Base-by-base conservation (phyloP, 305 asterid genomes). In the Plantago lanceolata region DNA sequence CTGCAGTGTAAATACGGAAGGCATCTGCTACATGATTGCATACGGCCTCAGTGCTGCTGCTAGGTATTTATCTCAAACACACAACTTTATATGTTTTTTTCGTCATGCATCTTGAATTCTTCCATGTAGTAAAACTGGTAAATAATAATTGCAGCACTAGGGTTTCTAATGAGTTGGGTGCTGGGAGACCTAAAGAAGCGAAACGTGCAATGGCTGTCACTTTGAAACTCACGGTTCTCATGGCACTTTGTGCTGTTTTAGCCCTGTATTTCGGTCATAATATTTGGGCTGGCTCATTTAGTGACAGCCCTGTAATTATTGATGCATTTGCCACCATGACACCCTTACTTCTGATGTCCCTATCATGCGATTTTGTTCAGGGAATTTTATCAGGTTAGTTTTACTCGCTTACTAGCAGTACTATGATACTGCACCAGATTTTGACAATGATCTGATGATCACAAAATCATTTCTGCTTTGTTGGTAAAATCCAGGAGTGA, bases 141-240 rank as follows among this genome's bases (percentile, higher is more conserved):
- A 54, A 21, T 8, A 19, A 26, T 53, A 15, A 55, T 13, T 72
- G 65, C 81, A 82, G 83, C 73, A 82, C 87, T 6, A 79, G 82
- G 54, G 82, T 82, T 26, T 73, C 87, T 16, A 82, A 82, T 66
- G 84, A 79, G 58, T 53, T 82, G 20, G 87, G 82, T 19, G 82
- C 73, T 0, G 81, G 79, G 14, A 70, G 69, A 11, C 71, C 73
- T 28, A 50, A 31, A 16, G 57, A 48, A 31, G 87, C 87, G 6
- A 76, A 72, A 62, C 81, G 65, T 51, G 84, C 79, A 2, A 73
- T 74, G 80, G 8, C 31, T 49, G 84, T 74, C 7, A 48, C 82
- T 6, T 71, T 82, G 44, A 74, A 76, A 70, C 64, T 82, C 13
- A 61, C 64, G 51, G 12, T 63, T 47, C 26, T 82, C 66, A n/a